Evolutionary conservation across 164 flowering plant genomes (phyloP), one percentile per base, ranked within the genome.

Genomic region (Berberis thunbergii): DNA sequence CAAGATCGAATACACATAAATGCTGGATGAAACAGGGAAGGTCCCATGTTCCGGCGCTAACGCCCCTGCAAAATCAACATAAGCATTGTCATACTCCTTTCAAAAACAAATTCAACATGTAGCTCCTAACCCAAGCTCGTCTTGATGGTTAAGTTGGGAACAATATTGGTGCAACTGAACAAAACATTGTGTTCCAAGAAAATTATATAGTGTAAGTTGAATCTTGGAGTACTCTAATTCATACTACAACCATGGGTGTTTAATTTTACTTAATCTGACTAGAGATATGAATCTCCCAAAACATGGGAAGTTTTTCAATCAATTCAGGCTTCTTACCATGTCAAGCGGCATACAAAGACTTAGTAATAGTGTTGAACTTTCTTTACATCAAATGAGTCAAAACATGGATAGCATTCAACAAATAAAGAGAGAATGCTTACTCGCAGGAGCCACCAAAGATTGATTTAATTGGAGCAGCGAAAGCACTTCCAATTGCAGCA

Each of bases 11-110:
- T 66, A 86, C 65, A 54, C 91, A 84, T 7, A 88, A 58, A 63
- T 88, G 81, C 74, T 88, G 88, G 10, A 86, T 76, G 70, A 86
- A 86, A 68, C 95, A 88, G 7, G 57, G 12, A 10, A 83, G 8
- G 64, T 86, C 88, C 91, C 91, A 86, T 72, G 82, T 77, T 68
- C 86, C 86, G 45, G 75, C 45, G 66, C 91, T 86, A 57, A 85
- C 66, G 49, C 73, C 81, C 72, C 88, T 85, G 76, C 74, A 75
- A 44, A 68, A 41, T 54, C 45, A 71, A 66, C 44, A 43, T 44
- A 40, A 59, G 41, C 6, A 46, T 61, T 12, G 39, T 8, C 7
- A 5, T 9, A 8, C 54, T 8, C 2, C 6, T n/a, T 3, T 40
- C 7, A 40, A 42, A 1, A 55, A 13, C n/a, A 59, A 43, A 41